Base-by-base conservation (phyloP, 345 rosid genomes). In the Kandelia obovata region DNA sequence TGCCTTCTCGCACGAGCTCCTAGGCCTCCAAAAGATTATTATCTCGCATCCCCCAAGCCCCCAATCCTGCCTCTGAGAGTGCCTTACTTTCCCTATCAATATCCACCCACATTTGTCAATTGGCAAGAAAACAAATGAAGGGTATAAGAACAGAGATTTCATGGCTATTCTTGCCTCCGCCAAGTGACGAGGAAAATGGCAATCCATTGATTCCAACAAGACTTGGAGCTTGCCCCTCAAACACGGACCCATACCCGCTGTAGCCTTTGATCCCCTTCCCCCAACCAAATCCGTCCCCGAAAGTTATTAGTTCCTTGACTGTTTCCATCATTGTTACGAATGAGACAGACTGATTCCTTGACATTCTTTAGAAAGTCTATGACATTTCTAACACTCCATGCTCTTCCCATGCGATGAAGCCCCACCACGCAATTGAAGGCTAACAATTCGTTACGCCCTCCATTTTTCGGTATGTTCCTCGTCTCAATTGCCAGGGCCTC, bases 161-260 rank as follows among this genome's bases (percentile, higher is more conserved):
- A 82, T 76, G 1, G 83, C 81, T 62, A 66, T 57, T 67, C 84
- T 84, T 64, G 88, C 88, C 68, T 82, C 84, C 66, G n/a, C 51
- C 2, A 80, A 43, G 15, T 68, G 31, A 30, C 6, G 11, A n/a
- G 77, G 80, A 28, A 83, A 72, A 60, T 71, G 75, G 35, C 58
- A 58, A 21, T 82, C 86, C 69, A 77, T 76, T 16, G 82, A 74
- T 37, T 82, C 77, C 17, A 78, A 11, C 70, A 78, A 70, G 55
- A 75, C 76, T 52, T 72, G 75, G 37, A 76, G 65, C 60, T 74
- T 67, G 70, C 35, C 35, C 62, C 62, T 80, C 81, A 47, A 74
- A 75, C 35, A 65, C 66, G 9, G 79, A 72, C 13, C 43, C 56
- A 67, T 56, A 78, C 31, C 71, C 71, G 20, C 7, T 62, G 26